These are phyloP conservation scores for Boletellus sp. DNA, from an alignment of 768 basidiomycete genomes.

Conservation along the genomic window DNA sequence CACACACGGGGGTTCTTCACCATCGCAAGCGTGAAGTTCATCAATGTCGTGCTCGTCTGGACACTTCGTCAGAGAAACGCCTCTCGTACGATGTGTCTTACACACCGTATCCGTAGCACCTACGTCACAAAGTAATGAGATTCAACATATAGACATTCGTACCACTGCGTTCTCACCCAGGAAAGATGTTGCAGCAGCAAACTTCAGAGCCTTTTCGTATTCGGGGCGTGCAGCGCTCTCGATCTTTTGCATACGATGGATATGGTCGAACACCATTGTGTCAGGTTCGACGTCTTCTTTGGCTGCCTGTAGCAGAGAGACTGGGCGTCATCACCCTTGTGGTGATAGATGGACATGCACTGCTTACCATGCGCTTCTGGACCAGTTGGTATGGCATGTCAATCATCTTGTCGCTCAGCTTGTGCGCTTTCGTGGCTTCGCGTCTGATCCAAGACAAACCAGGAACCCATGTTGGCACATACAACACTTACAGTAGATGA, in stretches of 20 bases:
- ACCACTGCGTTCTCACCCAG: slow-evolving; percentile 1
- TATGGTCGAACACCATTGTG: slow-evolving; percentile 15
- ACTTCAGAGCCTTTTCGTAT: slow-evolving; percentile 8
- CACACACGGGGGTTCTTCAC: slow-evolving; percentile 9
- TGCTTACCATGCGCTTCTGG: slow-evolving; percentile 27
- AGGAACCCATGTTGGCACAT: slow-evolving; percentile 35
- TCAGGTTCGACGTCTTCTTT: neutral
- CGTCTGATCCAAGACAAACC: slow-evolving; percentile 34
- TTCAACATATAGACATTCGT: neutral
- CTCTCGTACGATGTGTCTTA: neutral
- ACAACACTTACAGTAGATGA: neutral
- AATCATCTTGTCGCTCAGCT: neutral
- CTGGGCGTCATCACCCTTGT: neutral
- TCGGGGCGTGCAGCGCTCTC: slow-evolving; percentile 2
- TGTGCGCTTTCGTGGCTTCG: slow-evolving; percentile 18
- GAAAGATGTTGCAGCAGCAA: slow-evolving; percentile 10
- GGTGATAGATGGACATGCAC: neutral
- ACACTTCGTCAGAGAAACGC: neutral
- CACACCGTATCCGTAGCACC: slow-evolving; percentile 13
- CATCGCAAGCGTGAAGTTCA: slow-evolving; percentile 13
- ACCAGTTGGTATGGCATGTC: slow-evolving; percentile 25
- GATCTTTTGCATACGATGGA: slow-evolving; percentile 13
- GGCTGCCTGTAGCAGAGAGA: neutral
- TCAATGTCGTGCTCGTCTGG: slow-evolving; percentile 7
- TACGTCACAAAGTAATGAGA: neutral